Base-by-base conservation (phyloP, 768 basidiomycete genomes). In the Lentinula edodes region DNA sequence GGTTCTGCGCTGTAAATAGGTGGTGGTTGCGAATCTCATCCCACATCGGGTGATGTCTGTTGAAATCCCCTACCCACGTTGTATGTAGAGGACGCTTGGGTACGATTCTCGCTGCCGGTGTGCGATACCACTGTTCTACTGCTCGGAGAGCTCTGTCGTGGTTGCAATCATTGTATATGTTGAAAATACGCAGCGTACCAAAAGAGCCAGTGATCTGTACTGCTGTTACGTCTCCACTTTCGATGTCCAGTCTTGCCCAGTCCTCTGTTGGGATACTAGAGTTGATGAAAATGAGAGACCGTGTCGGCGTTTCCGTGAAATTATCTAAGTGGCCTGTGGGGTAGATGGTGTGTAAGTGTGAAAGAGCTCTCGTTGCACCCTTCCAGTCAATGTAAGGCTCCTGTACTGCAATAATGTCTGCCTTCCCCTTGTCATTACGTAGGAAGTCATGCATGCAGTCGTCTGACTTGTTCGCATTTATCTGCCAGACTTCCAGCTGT, bases 11-110 rank as follows among this genome's bases (percentile, higher is more conserved):
- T 1, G 74, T 78, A 65, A 81, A 76, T 0, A 83, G 74, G 52
- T 72, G 72, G 8, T 53, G 53, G 54, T 75, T 71, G 9, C 53
- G 43, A 0, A 67, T 60, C 6, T 71, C 61, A 20, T 80, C 77
- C 78, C 79, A 80, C 8, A 73, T 23, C 0, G 71, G 74, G 66
- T 79, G 74, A 62, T 80, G 78, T 16, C 70, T 48, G 61, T 79
- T 79, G 69, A 78, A 80, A 64, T 80, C 73, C 0, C 80, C 73
- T 0, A 65, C 43, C 77, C 75, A 78, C 1, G 76, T 60, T 36
- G 20, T 7, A 65, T 48, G 59, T 45, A 65, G 0, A n/a, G 5
- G 1, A 45, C 5, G 10, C 8, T 15, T 46, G 6, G 43, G 43
- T 46, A 6, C 5, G 10, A 12, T 16, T 16, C 15, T 9, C 6